Percentiles rank a stretch among this genome's conserved stretches.
Conservation (phyloP, 352 stramenopile species). For the Globisporangium spinosum region DNA sequence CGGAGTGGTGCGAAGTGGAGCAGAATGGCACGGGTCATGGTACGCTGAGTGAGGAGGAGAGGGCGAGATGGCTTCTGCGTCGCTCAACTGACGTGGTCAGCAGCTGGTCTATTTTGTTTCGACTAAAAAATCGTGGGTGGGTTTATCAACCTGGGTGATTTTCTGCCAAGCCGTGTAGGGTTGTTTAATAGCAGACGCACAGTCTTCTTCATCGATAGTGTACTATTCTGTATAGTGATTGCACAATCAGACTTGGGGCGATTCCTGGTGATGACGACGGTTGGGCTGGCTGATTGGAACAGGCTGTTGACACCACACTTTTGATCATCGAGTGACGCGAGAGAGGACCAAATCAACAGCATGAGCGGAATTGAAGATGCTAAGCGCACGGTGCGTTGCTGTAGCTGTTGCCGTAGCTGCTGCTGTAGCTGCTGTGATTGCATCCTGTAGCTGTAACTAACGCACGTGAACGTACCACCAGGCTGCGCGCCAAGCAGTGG, state of each 20-base stretch:
- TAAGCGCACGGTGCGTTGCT: conserved; percentile 56
- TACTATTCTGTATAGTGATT: not conserved
- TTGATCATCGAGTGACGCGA: not conserved
- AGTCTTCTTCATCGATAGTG: not conserved
- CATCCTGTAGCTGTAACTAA: not conserved
- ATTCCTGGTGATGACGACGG: not conserved
- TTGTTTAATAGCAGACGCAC: not conserved
- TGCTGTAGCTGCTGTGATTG: not conserved
- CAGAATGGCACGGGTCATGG: not conserved
- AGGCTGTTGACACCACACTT: not conserved
- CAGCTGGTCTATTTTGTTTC: not conserved
- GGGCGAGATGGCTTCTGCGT: not conserved
- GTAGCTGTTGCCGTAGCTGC: conserved; percentile 2
- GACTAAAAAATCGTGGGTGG: not conserved
- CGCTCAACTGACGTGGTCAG: conserved; percentile 7
- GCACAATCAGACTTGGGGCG: not conserved
- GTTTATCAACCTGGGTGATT: not conserved
- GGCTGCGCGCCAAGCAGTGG: conserved; percentile 83
- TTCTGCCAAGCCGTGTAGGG: not conserved
- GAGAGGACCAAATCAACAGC: not conserved
- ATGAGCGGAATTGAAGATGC: conserved; percentile 65
- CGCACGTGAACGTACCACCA: conserved; percentile 23
- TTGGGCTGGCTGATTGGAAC: not conserved
- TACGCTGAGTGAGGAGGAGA: not conserved
- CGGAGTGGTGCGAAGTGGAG: not conserved